These are phyloP conservation scores for Pseudocercospora crystallina DNA, from an alignment of 2,329 filamentous ascomycete species.

Conservation along the genomic window DNA sequence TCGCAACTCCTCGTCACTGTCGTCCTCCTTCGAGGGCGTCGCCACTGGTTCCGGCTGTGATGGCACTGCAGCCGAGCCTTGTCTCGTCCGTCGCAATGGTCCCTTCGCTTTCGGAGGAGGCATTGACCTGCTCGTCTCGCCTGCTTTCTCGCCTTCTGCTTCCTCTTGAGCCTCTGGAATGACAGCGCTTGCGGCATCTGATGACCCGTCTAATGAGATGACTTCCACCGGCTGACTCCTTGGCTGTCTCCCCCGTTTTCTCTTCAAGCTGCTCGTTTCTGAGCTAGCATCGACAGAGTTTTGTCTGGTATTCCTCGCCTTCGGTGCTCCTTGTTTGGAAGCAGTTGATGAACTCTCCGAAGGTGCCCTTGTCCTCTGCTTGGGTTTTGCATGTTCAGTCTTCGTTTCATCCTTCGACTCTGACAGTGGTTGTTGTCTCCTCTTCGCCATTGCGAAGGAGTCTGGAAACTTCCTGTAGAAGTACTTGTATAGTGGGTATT, in stretches of 20 bases:
- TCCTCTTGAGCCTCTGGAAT: slow-evolving; percentile 7
- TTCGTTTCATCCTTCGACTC: slow-evolving; percentile 11
- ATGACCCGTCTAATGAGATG: slow-evolving; percentile 21
- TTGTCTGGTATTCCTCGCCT: slow-evolving; percentile 15
- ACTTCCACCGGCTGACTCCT: slow-evolving; percentile 16
- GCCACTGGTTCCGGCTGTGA: slow-evolving; percentile 7
- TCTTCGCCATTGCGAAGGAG: slow-evolving; percentile 16
- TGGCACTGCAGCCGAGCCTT: slow-evolving; percentile 2
- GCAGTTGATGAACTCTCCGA: background rate
- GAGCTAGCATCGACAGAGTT: slow-evolving; percentile 20
- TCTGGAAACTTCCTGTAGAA: slow-evolving; percentile 40
- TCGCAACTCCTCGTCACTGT: slow-evolving; percentile 24
- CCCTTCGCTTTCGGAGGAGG: slow-evolving; percentile 9
- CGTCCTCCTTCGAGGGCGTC: slow-evolving; percentile 22
- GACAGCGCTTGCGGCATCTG: slow-evolving; percentile 10
- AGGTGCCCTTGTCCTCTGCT: background rate
- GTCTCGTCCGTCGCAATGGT: slow-evolving; percentile 5
- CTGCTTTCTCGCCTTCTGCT: slow-evolving; percentile 4
- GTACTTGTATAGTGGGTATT: slow-evolving; percentile 44
- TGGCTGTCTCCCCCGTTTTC: slow-evolving; percentile 23
- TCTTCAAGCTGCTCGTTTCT: slow-evolving; percentile 24
- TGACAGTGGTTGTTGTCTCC: background rate
- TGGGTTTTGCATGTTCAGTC: background rate
- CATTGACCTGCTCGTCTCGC: slow-evolving; percentile 5
- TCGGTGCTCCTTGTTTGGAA: slow-evolving; percentile 13